Evolutionary conservation across 169 alveolate genomes (phyloP).

Genomic region (Cryptosporidium sp.): DNA sequence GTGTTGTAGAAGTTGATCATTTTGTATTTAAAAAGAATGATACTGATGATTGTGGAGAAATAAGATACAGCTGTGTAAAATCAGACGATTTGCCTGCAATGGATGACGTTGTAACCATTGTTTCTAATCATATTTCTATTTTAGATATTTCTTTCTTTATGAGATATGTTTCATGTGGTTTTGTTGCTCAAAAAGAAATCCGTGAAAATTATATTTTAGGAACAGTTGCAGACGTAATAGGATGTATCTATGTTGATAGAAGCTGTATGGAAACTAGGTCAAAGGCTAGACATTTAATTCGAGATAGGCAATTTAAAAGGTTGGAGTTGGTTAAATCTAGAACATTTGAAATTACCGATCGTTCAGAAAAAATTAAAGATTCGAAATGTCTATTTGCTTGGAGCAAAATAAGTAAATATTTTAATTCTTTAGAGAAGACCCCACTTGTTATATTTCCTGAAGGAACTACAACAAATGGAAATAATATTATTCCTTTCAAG

Average conservation of each 20-base stretch:
- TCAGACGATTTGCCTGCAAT: background rate
- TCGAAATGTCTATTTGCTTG: background rate
- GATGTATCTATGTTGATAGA: conserved; percentile 68
- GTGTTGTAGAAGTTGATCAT: conserved; percentile 10
- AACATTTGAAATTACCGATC: background rate
- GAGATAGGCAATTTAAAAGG: conserved; percentile 20
- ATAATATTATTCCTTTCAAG: conserved; percentile 80
- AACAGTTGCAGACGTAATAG: conserved; percentile 45
- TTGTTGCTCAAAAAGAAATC: conserved; percentile 68
- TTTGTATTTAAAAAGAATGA: background rate
- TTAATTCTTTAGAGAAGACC: conserved; percentile 33
- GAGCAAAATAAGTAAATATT: conserved; percentile 9
- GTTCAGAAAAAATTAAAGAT: background rate
- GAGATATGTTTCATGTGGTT: conserved; percentile 44
- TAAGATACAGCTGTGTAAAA: background rate
- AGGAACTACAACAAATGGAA: conserved; percentile 87
- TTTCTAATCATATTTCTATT: conserved; percentile 67
- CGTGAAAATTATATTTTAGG: conserved; percentile 34
- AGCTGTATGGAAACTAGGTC: conserved; percentile 53
- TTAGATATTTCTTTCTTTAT: conserved; percentile 49
- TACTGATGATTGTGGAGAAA: background rate
- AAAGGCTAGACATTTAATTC: conserved; percentile 16
- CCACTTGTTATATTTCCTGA: conserved; percentile 85
- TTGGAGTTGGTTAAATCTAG: conserved; percentile 4
- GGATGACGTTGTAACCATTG: conserved; percentile 34